phyloP scores from a whole-genome alignment of 1,284 basidiomycete genomes.

The Pterulicium gracile region DNA sequence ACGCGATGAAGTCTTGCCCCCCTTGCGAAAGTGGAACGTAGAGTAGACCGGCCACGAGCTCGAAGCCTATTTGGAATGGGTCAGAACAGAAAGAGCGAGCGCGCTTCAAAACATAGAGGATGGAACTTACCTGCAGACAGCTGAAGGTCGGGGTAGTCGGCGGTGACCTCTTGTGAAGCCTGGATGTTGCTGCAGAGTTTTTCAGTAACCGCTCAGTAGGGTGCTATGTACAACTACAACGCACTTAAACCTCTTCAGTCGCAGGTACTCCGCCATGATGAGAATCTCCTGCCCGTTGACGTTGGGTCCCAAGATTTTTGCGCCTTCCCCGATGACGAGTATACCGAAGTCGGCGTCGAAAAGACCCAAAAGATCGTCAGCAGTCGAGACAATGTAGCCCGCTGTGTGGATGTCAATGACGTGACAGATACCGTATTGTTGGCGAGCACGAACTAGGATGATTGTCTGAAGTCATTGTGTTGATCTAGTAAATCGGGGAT shows the following conservation, averaged over 20 bases:
- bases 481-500: slow-evolving; percentile 40
- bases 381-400: slow-evolving; percentile 82
- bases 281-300: slow-evolving; percentile 80
- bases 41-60: slow-evolving; percentile 71
- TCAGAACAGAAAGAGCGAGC: slow-evolving; percentile 1
- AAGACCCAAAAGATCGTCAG: slow-evolving; percentile 71
- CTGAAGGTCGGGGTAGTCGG: slow-evolving; percentile 71
- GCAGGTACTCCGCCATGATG: slow-evolving; percentile 78
- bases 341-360: slow-evolving; percentile 85
- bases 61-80: slow-evolving; percentile 43
- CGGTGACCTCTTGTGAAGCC: slow-evolving; percentile 58
- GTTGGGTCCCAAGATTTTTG: slow-evolving; percentile 76
- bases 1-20: slow-evolving; percentile 74
- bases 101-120: slow-evolving; percentile 1
- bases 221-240: slow-evolving; percentile 15
- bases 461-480: slow-evolving; percentile 61
- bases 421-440: background rate
- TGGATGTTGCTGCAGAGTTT: slow-evolving; percentile 36
- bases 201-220: background rate
- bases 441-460: slow-evolving; percentile 33
- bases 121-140: slow-evolving; percentile 37
- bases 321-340: slow-evolving; percentile 78
- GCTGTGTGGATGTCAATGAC: slow-evolving; percentile 24
- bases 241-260: slow-evolving; percentile 64
- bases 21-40: slow-evolving; percentile 68